Base-by-base conservation (phyloP, 495 filamentous ascomycete genomes). In the Aspergillus incahuasiensis region DNA sequence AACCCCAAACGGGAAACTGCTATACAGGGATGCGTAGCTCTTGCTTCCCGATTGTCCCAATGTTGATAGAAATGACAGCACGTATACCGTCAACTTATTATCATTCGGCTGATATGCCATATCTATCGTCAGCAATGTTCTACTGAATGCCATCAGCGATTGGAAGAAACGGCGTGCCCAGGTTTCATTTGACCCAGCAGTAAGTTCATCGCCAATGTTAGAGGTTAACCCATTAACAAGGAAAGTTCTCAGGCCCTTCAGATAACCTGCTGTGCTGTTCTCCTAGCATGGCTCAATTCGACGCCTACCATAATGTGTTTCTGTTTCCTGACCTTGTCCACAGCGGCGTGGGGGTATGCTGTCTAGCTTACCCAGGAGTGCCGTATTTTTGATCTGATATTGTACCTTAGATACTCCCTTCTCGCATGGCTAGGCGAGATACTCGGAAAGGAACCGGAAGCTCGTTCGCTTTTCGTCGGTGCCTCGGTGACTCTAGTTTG, bases 81-180 rank as follows among this genome's bases (percentile, higher is more conserved):
- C 56, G n/a, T 59, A 59, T 32, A 58, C 46, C 30, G 60, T 66
- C 48, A 81, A 81, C 61, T 61, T 71, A 2, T 76, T 74, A 38
- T 77, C 78, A 3, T 73, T 74, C 1, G 73, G 74, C 18, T 64
- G 72, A 11, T 70, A 74, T 16, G 75, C 70, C 5, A 62, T 79
- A 6, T 62, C 72, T 1, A 74, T 78, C 6, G 52, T 78, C 15
- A 70, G 47, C 25, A 63, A 52, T n/a, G 12, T 63, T 16, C 52
- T 35, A 2, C 32, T 63, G 9, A 63, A 63, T 34, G 48, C 53
- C 3, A 38, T 63, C 15, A 59, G 52, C 11, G 60, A 63, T 28
- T 56, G 56, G 56, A 63, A 63, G 35, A 41, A 63, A 21, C 59
- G 60, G 60, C 60, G 60, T 18, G 42, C 50, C 35, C 56, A 63